Base-by-base conservation (phyloP, 1,284 basidiomycete species). In the Irpex sp. region DNA sequence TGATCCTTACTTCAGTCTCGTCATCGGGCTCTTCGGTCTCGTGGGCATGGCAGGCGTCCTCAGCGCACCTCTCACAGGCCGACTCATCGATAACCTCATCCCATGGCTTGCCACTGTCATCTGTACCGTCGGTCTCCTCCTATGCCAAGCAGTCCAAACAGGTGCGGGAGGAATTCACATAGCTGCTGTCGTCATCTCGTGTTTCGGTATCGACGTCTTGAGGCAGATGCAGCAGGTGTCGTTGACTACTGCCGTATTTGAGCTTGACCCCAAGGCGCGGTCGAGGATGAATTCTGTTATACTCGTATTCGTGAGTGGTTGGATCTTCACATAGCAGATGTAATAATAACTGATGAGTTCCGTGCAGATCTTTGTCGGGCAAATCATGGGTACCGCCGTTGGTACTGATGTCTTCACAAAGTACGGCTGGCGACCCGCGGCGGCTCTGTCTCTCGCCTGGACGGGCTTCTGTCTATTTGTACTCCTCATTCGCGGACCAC, bases 11-110 rank as follows among this genome's bases (percentile, higher is more conserved):
- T 51, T 21, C 21, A 81, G 78, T 1, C 70, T 85, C 36, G 71
- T 77, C 9, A 85, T 84, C 59, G 84, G 85, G 9, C 73, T 86
- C 2, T 84, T 86, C 68, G 85, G 84, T 13, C 75, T 85, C 1
- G 72, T 85, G 3, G 85, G 85, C 5, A 75, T 83, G 57, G 68
- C 81, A 19, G 77, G 76, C 26, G 81, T 85, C 9, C 67, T 76
- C 26, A 73, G 78, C 37, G 81, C 82, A 0, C 84, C 85, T 0
- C 73, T 83, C 57, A 75, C 81, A 58, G 85, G 85, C 0, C 76
- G 77, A 21, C 70, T 82, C 4, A 77, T 86, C 58, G 85, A 87
- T 68, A 69, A 74, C 2, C 73, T 86, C 58, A 76, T 80, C 0
- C 80, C 82, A 2, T 86, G 83, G 83, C 73, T 78, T 37, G 79